Conservation (phyloP, 2,329 filamentous ascomycete species). For the Metarhizium humberi region DNA sequence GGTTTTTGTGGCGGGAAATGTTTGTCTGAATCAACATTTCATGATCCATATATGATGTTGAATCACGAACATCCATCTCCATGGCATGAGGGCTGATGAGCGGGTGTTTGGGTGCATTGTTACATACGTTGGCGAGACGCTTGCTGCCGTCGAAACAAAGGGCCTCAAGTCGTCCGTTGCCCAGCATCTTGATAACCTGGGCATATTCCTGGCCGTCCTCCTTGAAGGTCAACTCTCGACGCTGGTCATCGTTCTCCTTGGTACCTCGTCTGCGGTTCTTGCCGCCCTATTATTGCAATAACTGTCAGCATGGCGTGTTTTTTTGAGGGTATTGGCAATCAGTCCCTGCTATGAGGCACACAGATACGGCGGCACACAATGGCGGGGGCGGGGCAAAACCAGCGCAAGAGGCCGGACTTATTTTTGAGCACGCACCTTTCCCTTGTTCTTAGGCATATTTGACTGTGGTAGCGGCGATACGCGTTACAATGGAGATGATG, state of each 20-base stretch:
- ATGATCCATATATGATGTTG: neutral
- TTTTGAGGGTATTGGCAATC: conserved; percentile 5
- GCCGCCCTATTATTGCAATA: conserved; percentile 58
- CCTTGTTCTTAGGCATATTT: conserved; percentile 98
- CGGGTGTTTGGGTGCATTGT: neutral
- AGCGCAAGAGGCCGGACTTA: neutral
- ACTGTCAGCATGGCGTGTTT: conserved; percentile 8
- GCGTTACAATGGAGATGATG: neutral
- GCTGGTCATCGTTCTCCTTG: conserved; percentile 99
- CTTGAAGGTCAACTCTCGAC: conserved; percentile 97
- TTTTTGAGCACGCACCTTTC: conserved; percentile 61
- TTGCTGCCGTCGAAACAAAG: conserved; percentile 80
- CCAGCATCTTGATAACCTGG: conserved; percentile 74
- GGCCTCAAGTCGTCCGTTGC: conserved; percentile 87
- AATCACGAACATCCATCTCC: too few relatives aligned
- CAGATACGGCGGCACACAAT: neutral
- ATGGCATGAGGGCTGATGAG: too few relatives aligned
- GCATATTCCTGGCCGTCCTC: conserved; percentile 77
- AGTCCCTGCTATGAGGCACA: conserved; percentile 3
- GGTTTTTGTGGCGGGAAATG: neutral
- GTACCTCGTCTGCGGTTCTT: conserved; percentile 98
- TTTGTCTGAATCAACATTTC: neutral
- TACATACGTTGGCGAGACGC: conserved; percentile 31
- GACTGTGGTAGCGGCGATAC: neutral
- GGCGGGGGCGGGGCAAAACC: conserved; percentile 20